Base-by-base conservation (phyloP, 176 grass and related monocot genomes). In the Paspalum vaginatum region DNA sequence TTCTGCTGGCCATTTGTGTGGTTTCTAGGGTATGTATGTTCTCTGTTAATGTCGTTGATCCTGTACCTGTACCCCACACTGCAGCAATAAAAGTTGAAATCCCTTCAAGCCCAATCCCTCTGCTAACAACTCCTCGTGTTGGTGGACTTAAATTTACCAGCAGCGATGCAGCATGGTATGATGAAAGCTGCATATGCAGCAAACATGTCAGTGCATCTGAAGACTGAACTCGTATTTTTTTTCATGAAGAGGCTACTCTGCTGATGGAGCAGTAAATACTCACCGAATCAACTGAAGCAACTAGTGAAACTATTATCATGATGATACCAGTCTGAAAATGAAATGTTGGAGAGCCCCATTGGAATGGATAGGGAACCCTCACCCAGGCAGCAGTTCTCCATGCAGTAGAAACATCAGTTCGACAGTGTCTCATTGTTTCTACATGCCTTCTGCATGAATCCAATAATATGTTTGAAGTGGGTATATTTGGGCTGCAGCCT, bases 391-490 rank as follows among this genome's bases (percentile, higher is more conserved):
- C 90, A 79, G 90, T 91, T 68, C 63, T 90, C 96, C 92, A 99
- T 42, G 96, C 96, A 93, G 83, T 91, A 86, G 96, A 99, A 79
- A 87, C 90, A 89, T 99, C 96, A 84, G 96, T 99, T 70, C 92
- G 88, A 47, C 96, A 99, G 11, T 84, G 84, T 50, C 64, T 91
- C 96, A 99, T 99, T 10, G 74, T 95, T 78, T 84, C 88, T 70
- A 79, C 77, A 85, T 77, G 93, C 85, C 76, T 95, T 86, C 85
- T 94, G 84, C 96, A 99, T 26, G 86, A 79, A 76, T 95, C 96
- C 81, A 89, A 77, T 86, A 99, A 88, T 87, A 99, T 93, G 81
- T 99, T 99, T 11, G 96, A 99, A 89, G 82, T 95, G 62, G 96
- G 96, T 87, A 99, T 57, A 85, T 86, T 93, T 84, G 90, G 86